phyloP scores from a whole-genome alignment of 768 basidiomycete species.

The Melanogaster broomeanus region DNA sequence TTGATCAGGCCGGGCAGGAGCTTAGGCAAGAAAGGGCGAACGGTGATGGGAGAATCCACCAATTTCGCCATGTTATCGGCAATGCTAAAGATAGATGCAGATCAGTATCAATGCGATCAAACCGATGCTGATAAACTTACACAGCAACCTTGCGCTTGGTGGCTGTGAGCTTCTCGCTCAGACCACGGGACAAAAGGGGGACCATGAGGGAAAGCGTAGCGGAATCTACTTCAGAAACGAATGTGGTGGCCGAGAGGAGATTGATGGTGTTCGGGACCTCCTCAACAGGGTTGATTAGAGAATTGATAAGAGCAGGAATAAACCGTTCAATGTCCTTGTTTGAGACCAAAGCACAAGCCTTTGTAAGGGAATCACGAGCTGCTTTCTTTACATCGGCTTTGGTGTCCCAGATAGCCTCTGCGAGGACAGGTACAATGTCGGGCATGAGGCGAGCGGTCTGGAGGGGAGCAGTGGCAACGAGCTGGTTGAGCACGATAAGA shows the following conservation, averaged over 20 bases:
- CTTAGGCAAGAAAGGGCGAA: slow-evolving; percentile 96
- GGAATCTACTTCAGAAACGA: slow-evolving; percentile 99
- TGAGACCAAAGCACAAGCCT: slow-evolving; percentile 90
- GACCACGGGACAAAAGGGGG: slow-evolving; percentile 91
- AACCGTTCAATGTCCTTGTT: slow-evolving; percentile 99
- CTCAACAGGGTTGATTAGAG: slow-evolving; percentile 98
- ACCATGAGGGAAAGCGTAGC: slow-evolving; percentile 98
- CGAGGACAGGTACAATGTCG: slow-evolving; percentile 90
- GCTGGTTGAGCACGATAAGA: slow-evolving; percentile 79
- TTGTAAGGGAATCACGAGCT: slow-evolving; percentile 91
- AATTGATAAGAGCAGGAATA: slow-evolving; percentile 97
- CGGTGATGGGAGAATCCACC: slow-evolving; percentile 91
- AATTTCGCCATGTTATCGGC: slow-evolving; percentile 99
- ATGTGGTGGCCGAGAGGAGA: slow-evolving; percentile 97
- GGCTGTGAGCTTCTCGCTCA: slow-evolving; percentile 91
- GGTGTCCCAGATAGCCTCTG: slow-evolving; percentile 98
- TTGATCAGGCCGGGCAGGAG: slow-evolving; percentile 95
- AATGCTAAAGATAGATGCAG: slow-evolving; percentile 54
- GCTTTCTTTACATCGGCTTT: slow-evolving; percentile 99
- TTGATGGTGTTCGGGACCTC: slow-evolving; percentile 95
- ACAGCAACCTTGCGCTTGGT: slow-evolving; percentile 98
- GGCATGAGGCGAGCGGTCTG: slow-evolving; percentile 91
- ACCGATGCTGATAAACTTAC: slow-evolving; percentile 45
- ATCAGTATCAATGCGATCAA: slow-evolving; percentile 17
- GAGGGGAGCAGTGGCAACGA: slow-evolving; percentile 77